Evolutionary conservation across 1,284 basidiomycete species (phyloP), one percentile per base, ranked within the genome.

Genomic region (Ganoderma sp.): DNA sequence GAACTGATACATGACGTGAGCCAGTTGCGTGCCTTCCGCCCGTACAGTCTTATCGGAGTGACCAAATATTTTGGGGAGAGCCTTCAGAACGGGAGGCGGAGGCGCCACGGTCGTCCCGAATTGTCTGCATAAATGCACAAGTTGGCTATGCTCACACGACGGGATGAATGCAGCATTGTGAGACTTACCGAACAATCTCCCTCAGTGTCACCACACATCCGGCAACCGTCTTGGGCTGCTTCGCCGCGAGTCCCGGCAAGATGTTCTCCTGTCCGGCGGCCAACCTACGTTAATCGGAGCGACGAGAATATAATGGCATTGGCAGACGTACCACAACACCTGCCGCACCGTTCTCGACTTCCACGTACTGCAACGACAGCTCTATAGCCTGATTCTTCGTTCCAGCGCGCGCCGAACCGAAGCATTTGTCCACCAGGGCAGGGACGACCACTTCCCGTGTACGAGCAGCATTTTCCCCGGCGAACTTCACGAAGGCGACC

Each of bases 1-100:
- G 78, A 90, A 97, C 71, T 92, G 91, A 83, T 99, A 97, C 7
- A 99, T 81, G 3, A 86, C 84, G 73, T 93, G 89, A 0, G 90
- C 86, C 22, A 99, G 90, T 50, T 84, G 82, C 0, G 89, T 90
- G 45, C 96, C 97, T 81, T 99, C 98, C 1, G 95, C 90, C 69
- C 98, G 93, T 61, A 99, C 98, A 43, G 89, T 93, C 83, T 99
- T 99, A 82, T 99, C 98, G 15, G 90, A 91, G 77, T 99, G 98
- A 3, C 89, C 91, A 74, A 99, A 99, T 68, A 99, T 94, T 81
- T 96, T 98, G 19, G 96, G 93, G 17, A 99, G 81, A 4, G 87
- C 82, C 79, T 98, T 97, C 65, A 99, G 85, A 25, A 99, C 84
- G 5, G 91, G 90, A 63, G 92, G 87, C 42, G 93, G 90, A 34